Evolutionary conservation across 1,284 basidiomycete genomes (phyloP).

Genomic region (Flammula alnicola): DNA sequence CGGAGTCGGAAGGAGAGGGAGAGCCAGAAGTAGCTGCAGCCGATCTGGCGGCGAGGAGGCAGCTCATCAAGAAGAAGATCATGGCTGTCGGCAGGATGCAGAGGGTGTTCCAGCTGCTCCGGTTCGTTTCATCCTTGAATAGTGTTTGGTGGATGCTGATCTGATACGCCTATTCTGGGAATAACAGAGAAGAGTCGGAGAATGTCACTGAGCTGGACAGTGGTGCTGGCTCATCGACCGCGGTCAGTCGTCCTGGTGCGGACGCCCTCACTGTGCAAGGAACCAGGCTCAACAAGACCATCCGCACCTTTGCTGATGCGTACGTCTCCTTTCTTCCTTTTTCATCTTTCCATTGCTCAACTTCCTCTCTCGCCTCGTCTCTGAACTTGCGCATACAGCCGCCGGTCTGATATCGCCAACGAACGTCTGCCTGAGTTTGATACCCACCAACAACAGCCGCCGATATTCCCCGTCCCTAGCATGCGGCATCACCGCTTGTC

Average conservation of each 20-base stretch:
- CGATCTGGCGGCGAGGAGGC: constrained; percentile 56
- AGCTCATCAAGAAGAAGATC: constrained; percentile 98
- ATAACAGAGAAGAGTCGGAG: constrained; percentile 88
- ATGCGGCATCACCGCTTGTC: constrained; percentile 57
- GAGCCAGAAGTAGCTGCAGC: constrained; percentile 45
- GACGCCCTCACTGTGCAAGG: constrained; percentile 62
- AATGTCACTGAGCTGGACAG: constrained; percentile 85
- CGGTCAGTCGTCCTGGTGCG: constrained; percentile 25
- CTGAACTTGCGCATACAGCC: constrained; percentile 46
- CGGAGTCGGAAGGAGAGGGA: constrained; percentile 53
- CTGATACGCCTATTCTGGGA: too few relatives aligned
- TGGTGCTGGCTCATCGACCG: constrained; percentile 17
- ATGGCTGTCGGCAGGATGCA: constrained; percentile 97
- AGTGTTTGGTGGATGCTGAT: too few relatives aligned
- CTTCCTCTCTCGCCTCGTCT: not conserved
- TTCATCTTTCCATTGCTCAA: constrained; percentile 5
- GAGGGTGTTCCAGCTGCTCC: constrained; percentile 92
- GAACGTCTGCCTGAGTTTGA: constrained; percentile 83
- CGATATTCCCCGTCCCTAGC: constrained; percentile 62
- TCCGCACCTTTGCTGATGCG: constrained; percentile 93
- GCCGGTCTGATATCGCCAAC: constrained; percentile 91
- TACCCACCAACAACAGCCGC: constrained; percentile 33
- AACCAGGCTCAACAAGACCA: constrained; percentile 76
- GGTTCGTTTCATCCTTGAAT: constrained; percentile 57
- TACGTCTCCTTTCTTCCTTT: constrained; percentile 46